Conservation (phyloP, 768 basidiomycete genomes). For the Sutorius australiensis region DNA sequence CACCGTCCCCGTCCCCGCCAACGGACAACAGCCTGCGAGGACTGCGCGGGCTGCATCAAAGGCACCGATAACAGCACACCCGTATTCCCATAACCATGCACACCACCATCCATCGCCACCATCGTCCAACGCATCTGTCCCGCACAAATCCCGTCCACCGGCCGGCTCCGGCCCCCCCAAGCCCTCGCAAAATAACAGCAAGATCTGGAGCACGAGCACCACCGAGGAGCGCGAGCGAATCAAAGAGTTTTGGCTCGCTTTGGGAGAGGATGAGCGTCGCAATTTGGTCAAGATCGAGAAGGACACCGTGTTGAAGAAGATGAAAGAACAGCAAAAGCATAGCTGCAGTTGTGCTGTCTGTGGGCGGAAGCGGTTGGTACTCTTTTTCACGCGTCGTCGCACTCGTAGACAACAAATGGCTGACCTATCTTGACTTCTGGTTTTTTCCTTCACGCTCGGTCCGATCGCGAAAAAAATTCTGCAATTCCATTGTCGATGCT, state of each 20-base stretch:
- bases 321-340: constrained; percentile 99
- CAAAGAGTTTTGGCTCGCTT: constrained; percentile 94
- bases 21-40: constrained; percentile 33
- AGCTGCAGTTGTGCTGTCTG: constrained; percentile 95
- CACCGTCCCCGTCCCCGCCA: constrained; percentile 25
- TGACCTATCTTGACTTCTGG: constrained; percentile 23
- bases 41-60: constrained; percentile 53
- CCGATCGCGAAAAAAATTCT: constrained; percentile 17
- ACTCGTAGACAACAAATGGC: constrained; percentile 12
- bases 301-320: constrained; percentile 94
- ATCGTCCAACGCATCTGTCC: constrained; percentile 33
- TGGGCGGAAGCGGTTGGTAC: constrained; percentile 88
- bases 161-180: constrained; percentile 24
- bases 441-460: constrained; percentile 20
- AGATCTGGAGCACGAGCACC: constrained; percentile 94
- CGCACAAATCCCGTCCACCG: constrained; percentile 32
- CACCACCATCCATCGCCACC: constrained; percentile 53
- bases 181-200: constrained; percentile 49
- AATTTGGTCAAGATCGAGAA: constrained; percentile 97
- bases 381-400: constrained; percentile 27
- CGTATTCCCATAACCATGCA: constrained; percentile 46
- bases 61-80: constrained; percentile 50
- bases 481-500: constrained; percentile 3
- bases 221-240: constrained; percentile 94
- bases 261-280: constrained; percentile 87